Conservation (phyloP, 1,139 yeast species). For the Debaryomycetaceae sp. region DNA sequence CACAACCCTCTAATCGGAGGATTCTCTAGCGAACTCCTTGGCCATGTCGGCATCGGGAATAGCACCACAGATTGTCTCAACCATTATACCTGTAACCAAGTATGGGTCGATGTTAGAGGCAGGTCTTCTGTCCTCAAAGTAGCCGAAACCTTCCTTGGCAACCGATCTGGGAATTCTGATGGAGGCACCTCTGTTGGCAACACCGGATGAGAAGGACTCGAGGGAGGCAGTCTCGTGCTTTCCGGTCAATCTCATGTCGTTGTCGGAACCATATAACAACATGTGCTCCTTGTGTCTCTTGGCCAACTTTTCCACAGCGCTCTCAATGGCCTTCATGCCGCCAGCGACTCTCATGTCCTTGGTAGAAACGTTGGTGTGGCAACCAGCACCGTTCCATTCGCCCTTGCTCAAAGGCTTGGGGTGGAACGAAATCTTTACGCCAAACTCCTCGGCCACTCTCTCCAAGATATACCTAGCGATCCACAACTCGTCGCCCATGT, state of each 20-base stretch:
- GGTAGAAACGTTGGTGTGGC: conserved; percentile 98
- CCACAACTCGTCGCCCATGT: conserved; percentile 97
- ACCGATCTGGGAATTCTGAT: conserved; percentile 98
- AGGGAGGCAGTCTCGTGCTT: conserved; percentile 97
- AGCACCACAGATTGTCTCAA: conserved; percentile 94
- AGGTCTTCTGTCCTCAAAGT: conserved; percentile 99
- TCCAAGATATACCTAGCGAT: conserved; percentile 87
- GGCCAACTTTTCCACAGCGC: conserved; percentile 87
- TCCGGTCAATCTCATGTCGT: conserved; percentile 93
- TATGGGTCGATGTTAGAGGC: conserved; percentile 99
- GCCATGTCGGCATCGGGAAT: conserved; percentile 96
- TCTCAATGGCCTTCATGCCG: conserved; percentile 92
- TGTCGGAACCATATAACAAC: conserved; percentile 91
- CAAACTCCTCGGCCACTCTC: conserved; percentile 98
- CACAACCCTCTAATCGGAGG: conserved; percentile 24
- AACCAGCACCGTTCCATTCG: conserved; percentile 99
- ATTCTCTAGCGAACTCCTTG: conserved; percentile 78
- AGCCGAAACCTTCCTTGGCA: conserved; percentile 96
- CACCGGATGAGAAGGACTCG: conserved; percentile 90
- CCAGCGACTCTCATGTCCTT: conserved; percentile 87
- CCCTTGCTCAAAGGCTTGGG: conserved; percentile 99
- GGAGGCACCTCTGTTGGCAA: conserved; percentile 99
- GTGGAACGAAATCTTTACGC: conserved; percentile 97
- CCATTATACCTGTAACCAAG: conserved; percentile 96
- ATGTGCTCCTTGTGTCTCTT: conserved; percentile 97